Conservation (phyloP, 305 asterid genomes). For the Lippia alba region DNA sequence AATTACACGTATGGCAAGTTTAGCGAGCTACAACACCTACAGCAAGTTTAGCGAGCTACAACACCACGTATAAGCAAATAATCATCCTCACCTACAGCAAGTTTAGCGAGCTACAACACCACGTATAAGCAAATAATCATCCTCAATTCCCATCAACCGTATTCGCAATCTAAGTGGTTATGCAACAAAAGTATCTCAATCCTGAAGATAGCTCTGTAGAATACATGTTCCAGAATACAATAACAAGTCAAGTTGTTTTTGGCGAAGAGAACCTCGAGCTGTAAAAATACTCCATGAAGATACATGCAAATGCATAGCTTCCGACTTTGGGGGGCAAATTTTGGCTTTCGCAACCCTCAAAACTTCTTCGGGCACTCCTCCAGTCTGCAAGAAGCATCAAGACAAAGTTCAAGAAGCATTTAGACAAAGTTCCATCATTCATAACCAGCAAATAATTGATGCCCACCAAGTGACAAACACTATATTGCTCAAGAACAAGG, state of each 20-base stretch:
- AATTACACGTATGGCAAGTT: no score
- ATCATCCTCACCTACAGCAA: no score
- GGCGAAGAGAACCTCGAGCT: conserved; percentile 1
- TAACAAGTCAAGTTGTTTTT: conserved; percentile 1
- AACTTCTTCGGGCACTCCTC: background rate
- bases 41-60: no score
- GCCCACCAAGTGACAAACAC: background rate
- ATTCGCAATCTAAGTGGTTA: background rate
- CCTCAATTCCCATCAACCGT: background rate
- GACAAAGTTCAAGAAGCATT: conserved; percentile 7
- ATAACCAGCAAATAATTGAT: background rate
- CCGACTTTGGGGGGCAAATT: background rate
- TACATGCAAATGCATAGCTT: background rate
- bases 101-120: background rate
- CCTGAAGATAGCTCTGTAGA: background rate
- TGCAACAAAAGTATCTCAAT: background rate
- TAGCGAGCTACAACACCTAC: no score
- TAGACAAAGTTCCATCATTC: background rate
- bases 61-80: no score
- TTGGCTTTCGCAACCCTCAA: background rate
- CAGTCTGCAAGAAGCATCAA: conserved; percentile 22
- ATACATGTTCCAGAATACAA: background rate
- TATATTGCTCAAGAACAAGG: conserved; percentile 5
- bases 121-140: background rate
- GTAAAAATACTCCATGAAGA: background rate